phyloP scores from a whole-genome alignment of 192 early-diverging fungal genomes.

The Spizellomyces sp. region DNA sequence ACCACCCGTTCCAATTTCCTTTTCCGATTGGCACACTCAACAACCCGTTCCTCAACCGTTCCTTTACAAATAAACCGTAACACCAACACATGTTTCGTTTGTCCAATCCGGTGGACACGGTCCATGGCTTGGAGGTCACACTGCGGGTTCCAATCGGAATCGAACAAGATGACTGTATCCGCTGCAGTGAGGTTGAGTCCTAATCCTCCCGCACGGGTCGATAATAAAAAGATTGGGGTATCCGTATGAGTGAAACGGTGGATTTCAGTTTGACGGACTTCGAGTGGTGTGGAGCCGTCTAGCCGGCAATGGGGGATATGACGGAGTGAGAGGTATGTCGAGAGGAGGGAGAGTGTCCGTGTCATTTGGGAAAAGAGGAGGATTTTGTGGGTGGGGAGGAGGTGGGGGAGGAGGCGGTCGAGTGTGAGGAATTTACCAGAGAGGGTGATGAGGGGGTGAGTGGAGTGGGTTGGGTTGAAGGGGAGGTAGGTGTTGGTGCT shows the following conservation, averaged over 20 bases:
- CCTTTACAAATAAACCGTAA: constrained; percentile 86
- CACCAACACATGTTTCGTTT: constrained; percentile 86
- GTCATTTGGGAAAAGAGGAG: constrained; percentile 95
- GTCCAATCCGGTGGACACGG: constrained; percentile 95
- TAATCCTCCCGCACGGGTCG: constrained; percentile 92
- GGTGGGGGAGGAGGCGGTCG: constrained; percentile 74
- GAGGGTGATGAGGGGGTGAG: constrained; percentile 52
- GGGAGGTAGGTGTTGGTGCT: too few species aligned
- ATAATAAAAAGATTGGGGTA: constrained; percentile 77
- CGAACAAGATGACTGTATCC: constrained; percentile 96
- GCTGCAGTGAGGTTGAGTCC: constrained; percentile 96
- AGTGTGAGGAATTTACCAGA: constrained; percentile 91
- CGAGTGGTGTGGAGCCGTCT: constrained; percentile 39
- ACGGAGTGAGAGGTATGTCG: constrained; percentile 30
- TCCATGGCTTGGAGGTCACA: constrained; percentile 92
- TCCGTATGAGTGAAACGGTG: constrained; percentile 48
- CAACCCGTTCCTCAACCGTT: constrained; percentile 82
- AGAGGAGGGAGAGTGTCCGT: constrained; percentile 85
- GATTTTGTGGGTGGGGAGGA: constrained; percentile 89
- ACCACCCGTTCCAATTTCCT: constrained; percentile 91
- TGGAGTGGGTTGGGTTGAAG: background rate
- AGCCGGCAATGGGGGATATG: constrained; percentile 35
- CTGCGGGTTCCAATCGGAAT: constrained; percentile 94
- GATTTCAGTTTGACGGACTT: constrained; percentile 36
- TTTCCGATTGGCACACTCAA: constrained; percentile 80